Evolutionary conservation across 129 eudicot genomes (phyloP).

Genomic region (Flaveria bidentis): DNA sequence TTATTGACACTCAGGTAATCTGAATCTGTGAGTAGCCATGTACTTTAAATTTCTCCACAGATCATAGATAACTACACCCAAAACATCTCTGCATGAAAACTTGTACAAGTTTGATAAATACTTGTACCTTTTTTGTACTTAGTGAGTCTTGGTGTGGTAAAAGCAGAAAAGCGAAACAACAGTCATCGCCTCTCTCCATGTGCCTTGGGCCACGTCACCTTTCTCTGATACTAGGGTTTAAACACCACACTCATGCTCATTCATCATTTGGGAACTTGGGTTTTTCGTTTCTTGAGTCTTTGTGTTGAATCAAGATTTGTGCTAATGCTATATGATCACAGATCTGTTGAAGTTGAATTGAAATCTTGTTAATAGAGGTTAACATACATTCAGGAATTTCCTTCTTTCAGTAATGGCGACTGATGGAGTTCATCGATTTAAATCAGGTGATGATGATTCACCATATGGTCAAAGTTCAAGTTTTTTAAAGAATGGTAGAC

Average conservation of each 20-base stretch:
- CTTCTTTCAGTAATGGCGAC: conserved; percentile 46
- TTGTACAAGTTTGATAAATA: not conserved
- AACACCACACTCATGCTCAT: conserved; percentile 3
- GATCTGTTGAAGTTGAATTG: not conserved
- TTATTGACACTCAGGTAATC: not conserved
- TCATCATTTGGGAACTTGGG: not conserved
- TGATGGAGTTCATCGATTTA: conserved; percentile 43
- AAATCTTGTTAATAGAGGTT: not conserved
- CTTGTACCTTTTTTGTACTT: not conserved
- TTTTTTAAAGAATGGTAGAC: conserved; percentile 35
- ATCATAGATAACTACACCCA: not conserved
- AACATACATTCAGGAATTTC: not conserved
- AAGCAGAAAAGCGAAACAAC: conserved; percentile 35
- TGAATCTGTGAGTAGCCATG: not conserved
- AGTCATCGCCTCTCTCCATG: conserved; percentile 37
- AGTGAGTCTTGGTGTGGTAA: not conserved
- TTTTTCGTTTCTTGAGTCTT: not conserved
- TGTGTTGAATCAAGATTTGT: not conserved
- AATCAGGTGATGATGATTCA: conserved; percentile 69
- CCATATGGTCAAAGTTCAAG: conserved; percentile 57
- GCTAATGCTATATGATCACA: not conserved
- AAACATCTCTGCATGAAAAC: not conserved
- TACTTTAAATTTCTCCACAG: not conserved
- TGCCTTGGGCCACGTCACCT: conserved; percentile 41
- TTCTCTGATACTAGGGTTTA: conserved; percentile 44